Evolutionary conservation across 179 eudicot genomes (phyloP).

Genomic region (Nepenthes alata): DNA sequence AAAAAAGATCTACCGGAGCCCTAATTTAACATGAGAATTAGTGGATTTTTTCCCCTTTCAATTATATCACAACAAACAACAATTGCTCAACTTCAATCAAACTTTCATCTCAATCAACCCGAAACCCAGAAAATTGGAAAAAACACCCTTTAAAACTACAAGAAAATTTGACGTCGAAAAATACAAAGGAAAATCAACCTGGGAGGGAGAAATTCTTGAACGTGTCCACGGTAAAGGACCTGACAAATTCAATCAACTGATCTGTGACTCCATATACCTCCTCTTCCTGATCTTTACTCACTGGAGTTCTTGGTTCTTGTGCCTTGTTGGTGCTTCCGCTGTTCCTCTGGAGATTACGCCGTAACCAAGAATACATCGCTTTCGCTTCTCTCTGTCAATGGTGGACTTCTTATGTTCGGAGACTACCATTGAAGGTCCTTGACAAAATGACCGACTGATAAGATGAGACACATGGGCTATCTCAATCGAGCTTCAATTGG

Average conservation of each 20-base stretch:
- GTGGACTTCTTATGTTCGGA: not conserved
- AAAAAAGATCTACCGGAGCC: constrained; percentile 2
- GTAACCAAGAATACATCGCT: constrained; percentile 46
- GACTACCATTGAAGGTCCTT: too few species aligned
- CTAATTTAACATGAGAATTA: too few species aligned
- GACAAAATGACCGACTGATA: too few species aligned
- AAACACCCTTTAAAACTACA: not conserved
- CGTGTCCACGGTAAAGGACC: constrained; percentile 55
- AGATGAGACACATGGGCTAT: too few species aligned
- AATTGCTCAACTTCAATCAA: constrained; percentile 1
- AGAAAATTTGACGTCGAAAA: not conserved
- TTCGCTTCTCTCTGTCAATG: constrained; percentile 1
- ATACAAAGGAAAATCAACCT: constrained; percentile 24
- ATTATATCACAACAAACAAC: not conserved
- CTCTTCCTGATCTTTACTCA: constrained; percentile 21
- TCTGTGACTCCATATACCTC: constrained; percentile 47
- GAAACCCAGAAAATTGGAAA: not conserved
- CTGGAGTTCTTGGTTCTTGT: constrained; percentile 8
- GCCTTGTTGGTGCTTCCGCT: constrained; percentile 9
- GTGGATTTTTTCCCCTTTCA: too few species aligned
- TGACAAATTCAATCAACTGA: constrained; percentile 49
- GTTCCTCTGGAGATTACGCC: constrained; percentile 25
- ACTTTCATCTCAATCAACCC: not conserved
- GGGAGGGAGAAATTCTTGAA: constrained; percentile 51
- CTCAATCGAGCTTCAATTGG: too few species aligned